A percentile compares a stretch with the other conserved stretches of the same genome.
phyloP scores from a whole-genome alignment of 208 protist genomes.

The Crithidia thermophila region DNA sequence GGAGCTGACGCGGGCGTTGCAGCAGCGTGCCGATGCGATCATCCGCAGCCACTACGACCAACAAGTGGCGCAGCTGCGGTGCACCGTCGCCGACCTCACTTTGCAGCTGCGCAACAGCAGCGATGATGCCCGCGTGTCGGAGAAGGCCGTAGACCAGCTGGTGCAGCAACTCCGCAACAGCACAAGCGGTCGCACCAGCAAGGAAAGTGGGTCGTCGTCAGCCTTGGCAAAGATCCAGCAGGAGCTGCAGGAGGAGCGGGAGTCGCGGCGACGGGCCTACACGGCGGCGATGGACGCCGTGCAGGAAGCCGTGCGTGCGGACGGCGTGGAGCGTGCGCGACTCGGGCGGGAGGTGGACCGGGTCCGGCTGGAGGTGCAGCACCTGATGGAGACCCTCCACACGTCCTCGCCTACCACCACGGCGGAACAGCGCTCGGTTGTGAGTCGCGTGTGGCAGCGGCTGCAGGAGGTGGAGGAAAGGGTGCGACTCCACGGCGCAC shows the following conservation, averaged over 20 bases:
- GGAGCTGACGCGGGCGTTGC: slow-evolving; percentile 12
- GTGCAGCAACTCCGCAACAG: not conserved
- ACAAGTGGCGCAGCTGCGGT: slow-evolving; percentile 25
- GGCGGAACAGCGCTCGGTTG: slow-evolving; percentile 29
- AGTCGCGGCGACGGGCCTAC: slow-evolving; percentile 26
- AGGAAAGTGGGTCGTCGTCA: not conserved
- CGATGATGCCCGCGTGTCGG: slow-evolving; percentile 36
- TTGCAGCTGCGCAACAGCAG: slow-evolving; percentile 35
- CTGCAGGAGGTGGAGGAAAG: slow-evolving; percentile 59
- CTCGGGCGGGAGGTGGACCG: slow-evolving; percentile 53
- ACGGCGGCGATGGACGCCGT: slow-evolving; percentile 11
- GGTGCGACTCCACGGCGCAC: slow-evolving; percentile 20
- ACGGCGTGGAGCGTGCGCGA: slow-evolving; percentile 13
- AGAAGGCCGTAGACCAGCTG: slow-evolving; percentile 42
- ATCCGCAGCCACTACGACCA: slow-evolving; percentile 23
- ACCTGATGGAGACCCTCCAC: slow-evolving; percentile 34
- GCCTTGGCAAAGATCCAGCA: not conserved
- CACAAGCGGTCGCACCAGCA: not conserved
- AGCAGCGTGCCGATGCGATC: slow-evolving; percentile 22
- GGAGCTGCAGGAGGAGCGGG: slow-evolving; percentile 14
- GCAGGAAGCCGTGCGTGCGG: slow-evolving; percentile 20
- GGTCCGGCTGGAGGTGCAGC: slow-evolving; percentile 55
- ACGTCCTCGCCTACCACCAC: too few species aligned
- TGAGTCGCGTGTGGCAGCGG: slow-evolving; percentile 51
- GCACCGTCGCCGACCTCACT: slow-evolving; percentile 31